These are phyloP conservation scores for Oenanthe sinensis DNA, from an alignment of 129 eudicot species.

Conservation along the genomic window DNA sequence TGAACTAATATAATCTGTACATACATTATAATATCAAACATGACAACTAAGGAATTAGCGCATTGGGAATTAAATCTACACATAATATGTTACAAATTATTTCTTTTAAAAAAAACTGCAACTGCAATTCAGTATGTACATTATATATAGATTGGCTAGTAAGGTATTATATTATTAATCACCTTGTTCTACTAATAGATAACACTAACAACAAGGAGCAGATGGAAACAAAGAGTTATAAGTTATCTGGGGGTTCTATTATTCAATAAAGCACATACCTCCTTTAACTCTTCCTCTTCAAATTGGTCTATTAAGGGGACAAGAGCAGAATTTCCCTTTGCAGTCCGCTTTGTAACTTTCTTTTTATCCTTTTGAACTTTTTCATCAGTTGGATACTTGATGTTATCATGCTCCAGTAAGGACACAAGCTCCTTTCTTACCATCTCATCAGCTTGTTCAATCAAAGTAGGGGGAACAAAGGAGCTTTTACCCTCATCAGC, in stretches of 20 bases:
- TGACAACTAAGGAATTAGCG: neutral
- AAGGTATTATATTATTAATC: neutral
- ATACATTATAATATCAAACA: no score
- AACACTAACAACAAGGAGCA: neutral
- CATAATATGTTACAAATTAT: neutral
- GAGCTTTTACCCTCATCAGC: slow-evolving; percentile 92
- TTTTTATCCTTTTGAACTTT: slow-evolving; percentile 72
- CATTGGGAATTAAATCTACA: neutral
- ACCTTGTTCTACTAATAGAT: neutral
- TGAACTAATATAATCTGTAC: neutral
- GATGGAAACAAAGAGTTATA: neutral
- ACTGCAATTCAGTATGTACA: neutral
- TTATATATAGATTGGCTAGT: neutral
- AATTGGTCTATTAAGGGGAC: slow-evolving; percentile 74
- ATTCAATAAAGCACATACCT: slow-evolving; percentile 32
- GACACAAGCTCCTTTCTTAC: slow-evolving; percentile 72
- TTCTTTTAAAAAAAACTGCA: neutral
- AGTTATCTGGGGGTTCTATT: neutral
- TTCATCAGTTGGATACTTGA: slow-evolving; percentile 81
- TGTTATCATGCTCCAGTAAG: slow-evolving; percentile 82
- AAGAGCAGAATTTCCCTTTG: slow-evolving; percentile 35
- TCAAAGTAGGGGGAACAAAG: slow-evolving; percentile 82
- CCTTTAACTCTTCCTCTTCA: slow-evolving; percentile 69
- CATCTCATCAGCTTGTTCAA: slow-evolving; percentile 96
- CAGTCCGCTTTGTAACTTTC: slow-evolving; percentile 56